phyloP scores from a whole-genome alignment of 2,329 filamentous ascomycete genomes.

The Fusarium sp. region DNA sequence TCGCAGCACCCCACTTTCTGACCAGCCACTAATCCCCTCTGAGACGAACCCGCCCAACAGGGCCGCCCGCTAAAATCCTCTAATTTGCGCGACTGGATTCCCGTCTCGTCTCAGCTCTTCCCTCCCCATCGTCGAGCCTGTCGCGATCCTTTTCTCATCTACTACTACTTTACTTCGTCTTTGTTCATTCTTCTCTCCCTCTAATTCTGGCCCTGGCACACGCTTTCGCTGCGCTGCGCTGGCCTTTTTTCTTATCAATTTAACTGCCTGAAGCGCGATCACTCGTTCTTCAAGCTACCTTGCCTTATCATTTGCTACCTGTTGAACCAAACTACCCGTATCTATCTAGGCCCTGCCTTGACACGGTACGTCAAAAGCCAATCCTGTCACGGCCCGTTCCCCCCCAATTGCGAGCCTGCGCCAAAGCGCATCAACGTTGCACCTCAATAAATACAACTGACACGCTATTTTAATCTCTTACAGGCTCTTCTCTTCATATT shows the following conservation, averaged over 20 bases:
- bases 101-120: conserved; percentile 43
- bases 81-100: conserved; percentile 49
- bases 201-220: conserved; percentile 33
- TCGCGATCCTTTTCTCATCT: conserved; percentile 46
- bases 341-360: conserved; percentile 41
- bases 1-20: conserved; percentile 39
- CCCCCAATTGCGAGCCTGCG: conserved; percentile 29
- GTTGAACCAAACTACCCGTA: conserved; percentile 33
- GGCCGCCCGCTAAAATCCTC: conserved; percentile 43
- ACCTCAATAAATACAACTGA: conserved; percentile 34
- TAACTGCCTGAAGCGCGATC: conserved; percentile 30
- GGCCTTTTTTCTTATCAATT: conserved; percentile 18
- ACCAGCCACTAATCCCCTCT: conserved; percentile 31
- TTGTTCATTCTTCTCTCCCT: conserved; percentile 34
- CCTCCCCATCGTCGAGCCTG: conserved; percentile 35
- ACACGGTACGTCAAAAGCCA: conserved; percentile 43
- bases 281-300: conserved; percentile 13
- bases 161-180: conserved; percentile 16
- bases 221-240: conserved; percentile 5
- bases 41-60: conserved; percentile 40
- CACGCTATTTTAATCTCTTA: conserved; percentile 16
- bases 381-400: conserved; percentile 26
- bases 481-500: conserved; percentile 23
- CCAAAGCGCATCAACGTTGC: conserved; percentile 14
- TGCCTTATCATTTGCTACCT: not conserved